Conservation (phyloP, 2,329 filamentous ascomycete genomes). For the Teratosphaeria nubilosa region DNA sequence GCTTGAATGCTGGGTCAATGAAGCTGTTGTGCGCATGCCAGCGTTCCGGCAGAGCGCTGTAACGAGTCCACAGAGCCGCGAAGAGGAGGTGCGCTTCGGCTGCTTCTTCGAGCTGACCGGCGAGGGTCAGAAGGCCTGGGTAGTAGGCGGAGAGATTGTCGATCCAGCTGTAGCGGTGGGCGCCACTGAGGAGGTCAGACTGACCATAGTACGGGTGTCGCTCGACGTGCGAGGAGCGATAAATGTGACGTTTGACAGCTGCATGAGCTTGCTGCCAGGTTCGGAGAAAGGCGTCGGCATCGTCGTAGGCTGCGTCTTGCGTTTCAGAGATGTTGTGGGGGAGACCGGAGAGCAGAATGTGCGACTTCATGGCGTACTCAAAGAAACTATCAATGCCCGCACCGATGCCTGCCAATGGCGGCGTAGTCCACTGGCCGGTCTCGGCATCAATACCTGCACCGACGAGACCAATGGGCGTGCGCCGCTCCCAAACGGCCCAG, state of each 20-base stretch:
- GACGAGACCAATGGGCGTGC: slow-evolving; percentile 77
- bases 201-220: slow-evolving; percentile 92
- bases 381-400: slow-evolving; percentile 98
- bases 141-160: slow-evolving; percentile 95
- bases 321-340: slow-evolving; percentile 43
- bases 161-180: slow-evolving; percentile 84
- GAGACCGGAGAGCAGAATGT: slow-evolving; percentile 75
- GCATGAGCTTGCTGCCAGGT: slow-evolving; percentile 80
- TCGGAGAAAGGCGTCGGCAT: slow-evolving; percentile 65
- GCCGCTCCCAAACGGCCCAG: slow-evolving; percentile 88
- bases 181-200: slow-evolving; percentile 78
- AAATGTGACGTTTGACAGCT: slow-evolving; percentile 84
- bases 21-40: slow-evolving; percentile 63
- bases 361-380: slow-evolving; percentile 91
- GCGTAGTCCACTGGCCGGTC: slow-evolving; percentile 71
- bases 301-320: slow-evolving; percentile 26
- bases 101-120: slow-evolving; percentile 83
- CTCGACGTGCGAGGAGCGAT: slow-evolving; percentile 55
- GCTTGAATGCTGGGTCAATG: slow-evolving; percentile 76
- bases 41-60: slow-evolving; percentile 84
- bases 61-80: slow-evolving; percentile 88
- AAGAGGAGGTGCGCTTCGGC: slow-evolving; percentile 83
- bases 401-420: slow-evolving; percentile 82
- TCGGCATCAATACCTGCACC: slow-evolving; percentile 90
- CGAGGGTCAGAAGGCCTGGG: slow-evolving; percentile 73